Evolutionary conservation across 2,329 filamentous ascomycete genomes (phyloP).

Genomic region (Fusarium odoratissimum): DNA sequence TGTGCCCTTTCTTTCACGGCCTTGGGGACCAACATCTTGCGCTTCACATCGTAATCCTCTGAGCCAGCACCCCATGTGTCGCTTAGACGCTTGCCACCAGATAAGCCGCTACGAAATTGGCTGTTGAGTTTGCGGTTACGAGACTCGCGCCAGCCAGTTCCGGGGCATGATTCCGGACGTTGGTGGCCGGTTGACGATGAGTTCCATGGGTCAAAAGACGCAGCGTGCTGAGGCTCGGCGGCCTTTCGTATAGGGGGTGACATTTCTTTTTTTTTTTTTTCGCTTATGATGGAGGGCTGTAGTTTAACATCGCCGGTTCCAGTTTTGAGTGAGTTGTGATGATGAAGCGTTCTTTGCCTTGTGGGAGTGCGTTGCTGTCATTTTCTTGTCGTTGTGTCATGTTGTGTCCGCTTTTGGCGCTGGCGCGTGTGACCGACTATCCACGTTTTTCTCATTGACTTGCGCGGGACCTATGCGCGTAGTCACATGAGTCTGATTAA

Average conservation of each 20-base stretch:
- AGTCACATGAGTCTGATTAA: slow-evolving; percentile 41
- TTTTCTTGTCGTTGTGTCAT: slow-evolving; percentile 24
- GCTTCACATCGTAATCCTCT: slow-evolving; percentile 62
- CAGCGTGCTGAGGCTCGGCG: slow-evolving; percentile 56
- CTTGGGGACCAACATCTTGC: slow-evolving; percentile 57
- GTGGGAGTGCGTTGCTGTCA: neutral
- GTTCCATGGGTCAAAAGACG: slow-evolving; percentile 76
- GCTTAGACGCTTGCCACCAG: slow-evolving; percentile 68
- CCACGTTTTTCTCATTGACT: slow-evolving; percentile 29
- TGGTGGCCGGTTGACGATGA: slow-evolving; percentile 83
- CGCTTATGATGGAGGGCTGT: neutral
- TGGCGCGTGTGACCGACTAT: slow-evolving; percentile 37
- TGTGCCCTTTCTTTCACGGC: slow-evolving; percentile 53
- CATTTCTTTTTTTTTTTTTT: neutral
- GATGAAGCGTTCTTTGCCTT: neutral
- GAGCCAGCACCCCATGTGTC: slow-evolving; percentile 75
- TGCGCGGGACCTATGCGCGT: slow-evolving; percentile 36
- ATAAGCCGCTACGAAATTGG: slow-evolving; percentile 72
- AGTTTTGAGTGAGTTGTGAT: neutral
- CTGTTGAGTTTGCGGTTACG: slow-evolving; percentile 74
- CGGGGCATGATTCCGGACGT: slow-evolving; percentile 73
- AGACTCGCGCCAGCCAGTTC: slow-evolving; percentile 76
- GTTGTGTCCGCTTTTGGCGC: slow-evolving; percentile 28
- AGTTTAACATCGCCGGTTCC: neutral
- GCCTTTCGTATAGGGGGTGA: slow-evolving; percentile 43